Evolutionary conservation across 2,329 filamentous ascomycete species (phyloP), one percentile per base, ranked within the genome.

Genomic region (Endocalyx cinctus): DNA sequence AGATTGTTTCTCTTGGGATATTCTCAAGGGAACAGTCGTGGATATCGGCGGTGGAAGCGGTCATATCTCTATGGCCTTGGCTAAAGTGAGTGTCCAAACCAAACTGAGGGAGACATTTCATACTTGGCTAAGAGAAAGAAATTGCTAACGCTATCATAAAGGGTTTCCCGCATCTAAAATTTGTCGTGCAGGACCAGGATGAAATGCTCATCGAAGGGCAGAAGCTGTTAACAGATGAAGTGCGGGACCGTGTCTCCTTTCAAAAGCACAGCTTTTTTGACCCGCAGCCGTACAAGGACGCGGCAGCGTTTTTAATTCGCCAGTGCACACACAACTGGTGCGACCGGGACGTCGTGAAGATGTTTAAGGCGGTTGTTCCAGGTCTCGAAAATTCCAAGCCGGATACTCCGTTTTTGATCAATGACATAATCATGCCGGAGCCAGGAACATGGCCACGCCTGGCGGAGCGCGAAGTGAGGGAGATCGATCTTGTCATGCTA

Each of bases 191-290:
- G 25, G 51, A 56, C 27, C 11, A 22, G 1, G 13, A n/a, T 13
- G 20, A 39, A 10, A 52, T 50, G 46, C 39, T 50, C 7, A 39
- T 25, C 3, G 18, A 47, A 20, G 48, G 47, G n/a, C 14, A 45
- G 17, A 15, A 23, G 2, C 26, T 39, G 6, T 32, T 50, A 4
- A 28, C 28, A 5, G n/a, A 29, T 10, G 29, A 35, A 4, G 18
- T 46, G 5, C 15, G 17, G 7, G 39, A 37, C 11, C 47, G 48
- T 13, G 29, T 53, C 4, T 17, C 36, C 1, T 52, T 45, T 22
- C 23, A 13, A 14, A 30, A 48, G 31, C 39, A 48, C 33, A 35
- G 38, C 29, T 55, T 57, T 42, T 57, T 54, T 37, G 26, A 43
- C 8, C 45, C 47, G 1, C 51, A 58, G 37, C 48, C 45, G 3